phyloP scores from a whole-genome alignment of 805 yeast genomes.

The Suhomyces sp. region DNA sequence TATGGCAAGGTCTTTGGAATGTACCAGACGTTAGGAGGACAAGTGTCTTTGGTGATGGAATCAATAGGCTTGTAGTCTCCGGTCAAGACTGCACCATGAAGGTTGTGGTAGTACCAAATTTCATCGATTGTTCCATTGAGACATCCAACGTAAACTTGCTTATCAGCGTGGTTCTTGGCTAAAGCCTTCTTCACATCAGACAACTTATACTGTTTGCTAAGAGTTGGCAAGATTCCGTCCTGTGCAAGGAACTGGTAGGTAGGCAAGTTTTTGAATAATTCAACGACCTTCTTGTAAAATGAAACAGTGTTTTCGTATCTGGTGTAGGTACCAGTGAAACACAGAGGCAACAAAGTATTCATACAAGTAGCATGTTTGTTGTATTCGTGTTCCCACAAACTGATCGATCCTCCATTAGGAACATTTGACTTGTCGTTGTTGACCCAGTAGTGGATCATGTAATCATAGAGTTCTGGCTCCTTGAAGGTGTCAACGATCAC shows the following conservation, averaged over 20 bases:
- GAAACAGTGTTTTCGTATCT: slow-evolving; percentile 30
- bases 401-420: slow-evolving; percentile 27
- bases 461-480: slow-evolving; percentile 24
- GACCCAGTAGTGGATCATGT: slow-evolving; percentile 32
- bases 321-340: slow-evolving; percentile 33
- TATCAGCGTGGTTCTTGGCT: slow-evolving; percentile 28
- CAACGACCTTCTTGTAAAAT: slow-evolving; percentile 28
- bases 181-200: slow-evolving; percentile 34
- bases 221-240: slow-evolving; percentile 38
- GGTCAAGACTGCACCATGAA: slow-evolving; percentile 68
- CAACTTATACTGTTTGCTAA: slow-evolving; percentile 31
- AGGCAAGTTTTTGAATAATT: slow-evolving; percentile 29
- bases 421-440: slow-evolving; percentile 17
- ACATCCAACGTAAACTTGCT: slow-evolving; percentile 38
- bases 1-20: slow-evolving; percentile 12
- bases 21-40: slow-evolving; percentile 55
- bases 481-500: slow-evolving; percentile 26
- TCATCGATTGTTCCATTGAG: slow-evolving; percentile 46
- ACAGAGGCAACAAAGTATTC: slow-evolving; percentile 35
- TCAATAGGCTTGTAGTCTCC: slow-evolving; percentile 60
- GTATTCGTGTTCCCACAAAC: slow-evolving; percentile 43
- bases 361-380: slow-evolving; percentile 47
- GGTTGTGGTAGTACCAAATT: slow-evolving; percentile 78
- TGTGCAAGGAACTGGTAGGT: slow-evolving; percentile 35
- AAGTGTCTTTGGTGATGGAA: slow-evolving; percentile 52